Base-by-base conservation (phyloP, 2,329 filamentous ascomycete genomes). In the Aspergillus sp. region DNA sequence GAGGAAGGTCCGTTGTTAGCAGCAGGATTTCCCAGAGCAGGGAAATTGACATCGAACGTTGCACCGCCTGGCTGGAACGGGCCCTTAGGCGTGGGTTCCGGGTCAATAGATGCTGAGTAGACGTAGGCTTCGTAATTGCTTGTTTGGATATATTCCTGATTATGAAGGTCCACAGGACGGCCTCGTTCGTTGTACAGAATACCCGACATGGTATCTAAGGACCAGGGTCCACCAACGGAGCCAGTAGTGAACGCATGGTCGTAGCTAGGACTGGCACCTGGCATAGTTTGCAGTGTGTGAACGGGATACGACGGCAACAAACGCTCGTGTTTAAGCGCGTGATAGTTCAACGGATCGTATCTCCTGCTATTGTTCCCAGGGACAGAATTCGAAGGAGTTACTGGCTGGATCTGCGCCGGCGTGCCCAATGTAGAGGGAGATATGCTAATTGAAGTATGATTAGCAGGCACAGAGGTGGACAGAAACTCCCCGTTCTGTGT, bases 41-140 rank as follows among this genome's bases (percentile, higher is more conserved):
- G 60, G 27, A 63, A 63, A 13, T 61, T 45, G 6, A 33, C 41
- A 3, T 55, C 49, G 46, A 60, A 63, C 5, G 39, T 30, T 1
- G 50, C 42, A 6, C 43, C 43, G 1, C 39, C 44, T 6, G 56
- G 54, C 12, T 52, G 49, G 23, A 58, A 58, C 6, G 56, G 56
- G 1, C 53, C 49, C 5, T 33, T 9, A 1, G 3, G 13, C 2
- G 10, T n/a, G 22, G 45, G n/a, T n/a, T 37, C 45, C 6, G 32
- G 12, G 13, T 13, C 4, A 6, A 30, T 10, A 30, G 25, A 30
- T 4, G 25, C 10, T 12, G 25, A 30, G 25, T 30, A 30, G 25
- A 5, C 25, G 4, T 30, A 30, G 25, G 25, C 25, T 12, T 30
- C 25, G 25, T 30, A 30, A 5, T 30, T 12, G 25, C 10, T 30